Conservation (phyloP, 345 rosid genomes). For the Nasturtium officinale region DNA sequence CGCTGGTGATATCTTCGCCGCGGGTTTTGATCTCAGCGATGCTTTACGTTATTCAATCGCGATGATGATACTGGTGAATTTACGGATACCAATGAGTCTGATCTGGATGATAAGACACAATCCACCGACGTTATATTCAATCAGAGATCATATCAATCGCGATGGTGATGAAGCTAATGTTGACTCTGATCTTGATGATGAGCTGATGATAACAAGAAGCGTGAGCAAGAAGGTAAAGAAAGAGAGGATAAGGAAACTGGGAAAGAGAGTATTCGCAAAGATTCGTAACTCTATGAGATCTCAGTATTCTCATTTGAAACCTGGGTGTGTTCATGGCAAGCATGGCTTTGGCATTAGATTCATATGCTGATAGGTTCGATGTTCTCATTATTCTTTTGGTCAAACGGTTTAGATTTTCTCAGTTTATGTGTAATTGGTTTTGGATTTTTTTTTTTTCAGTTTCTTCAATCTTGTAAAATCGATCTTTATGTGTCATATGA, state of each 20-base stretch:
- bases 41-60: no score
- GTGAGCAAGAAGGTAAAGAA: slow-evolving; percentile 49
- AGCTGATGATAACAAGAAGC: slow-evolving; percentile 38
- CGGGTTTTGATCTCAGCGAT: background rate
- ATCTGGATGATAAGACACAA: no score
- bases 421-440: background rate
- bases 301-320: slow-evolving; percentile 39
- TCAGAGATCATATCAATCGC: background rate
- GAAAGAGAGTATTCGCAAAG: slow-evolving; percentile 43
- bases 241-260: slow-evolving; percentile 54
- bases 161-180: background rate
- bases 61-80: no score
- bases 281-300: slow-evolving; percentile 3
- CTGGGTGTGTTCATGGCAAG: slow-evolving; percentile 61
- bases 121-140: background rate
- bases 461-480: background rate
- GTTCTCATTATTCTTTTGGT: background rate
- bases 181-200: slow-evolving; percentile 49
- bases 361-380: background rate
- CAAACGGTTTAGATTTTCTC: background rate
- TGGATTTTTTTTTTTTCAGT: background rate
- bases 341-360: slow-evolving; percentile 47
- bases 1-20: background rate
- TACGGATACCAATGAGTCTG: no score
- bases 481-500: background rate